These are phyloP conservation scores for Colletotrichum acutatum DNA, from an alignment of 2,329 filamentous ascomycete genomes.

Conservation along the genomic window DNA sequence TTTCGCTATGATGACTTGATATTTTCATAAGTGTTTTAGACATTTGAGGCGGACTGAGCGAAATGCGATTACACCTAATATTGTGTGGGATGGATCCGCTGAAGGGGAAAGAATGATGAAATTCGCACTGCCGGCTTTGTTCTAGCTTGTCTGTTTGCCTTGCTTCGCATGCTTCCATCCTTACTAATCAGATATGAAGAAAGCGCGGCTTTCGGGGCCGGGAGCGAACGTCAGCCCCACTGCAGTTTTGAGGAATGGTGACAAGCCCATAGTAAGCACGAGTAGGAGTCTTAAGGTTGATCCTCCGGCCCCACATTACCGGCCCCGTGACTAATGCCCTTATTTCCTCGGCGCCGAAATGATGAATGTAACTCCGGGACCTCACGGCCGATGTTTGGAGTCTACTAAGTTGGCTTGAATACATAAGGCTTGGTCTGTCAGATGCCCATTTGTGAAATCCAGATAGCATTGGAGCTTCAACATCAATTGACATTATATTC, in stretches of 20 bases:
- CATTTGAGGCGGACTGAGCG: too few relatives aligned
- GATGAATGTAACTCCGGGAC: background rate
- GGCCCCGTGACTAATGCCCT: background rate
- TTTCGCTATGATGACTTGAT: too few relatives aligned
- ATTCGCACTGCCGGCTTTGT: too few relatives aligned
- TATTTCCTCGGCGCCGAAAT: slow-evolving; percentile 14
- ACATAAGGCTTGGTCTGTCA: background rate
- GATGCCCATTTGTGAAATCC: background rate
- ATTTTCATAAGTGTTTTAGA: too few relatives aligned
- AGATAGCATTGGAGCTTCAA: background rate
- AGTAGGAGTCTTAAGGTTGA: background rate
- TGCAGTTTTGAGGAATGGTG: background rate
- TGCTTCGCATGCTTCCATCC: too few relatives aligned
- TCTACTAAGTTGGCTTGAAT: background rate
- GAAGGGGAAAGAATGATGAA: too few relatives aligned
- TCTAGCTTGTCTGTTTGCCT: too few relatives aligned
- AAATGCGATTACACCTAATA: too few relatives aligned
- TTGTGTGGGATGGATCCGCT: too few relatives aligned
- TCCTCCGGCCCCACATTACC: background rate
- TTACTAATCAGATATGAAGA: background rate
- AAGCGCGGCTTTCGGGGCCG: background rate
- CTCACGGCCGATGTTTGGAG: background rate
- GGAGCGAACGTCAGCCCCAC: background rate
- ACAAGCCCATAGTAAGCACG: background rate
- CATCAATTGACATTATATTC: background rate